Base-by-base conservation (phyloP, 306 rosid species). In the Cicer judaicum region DNA sequence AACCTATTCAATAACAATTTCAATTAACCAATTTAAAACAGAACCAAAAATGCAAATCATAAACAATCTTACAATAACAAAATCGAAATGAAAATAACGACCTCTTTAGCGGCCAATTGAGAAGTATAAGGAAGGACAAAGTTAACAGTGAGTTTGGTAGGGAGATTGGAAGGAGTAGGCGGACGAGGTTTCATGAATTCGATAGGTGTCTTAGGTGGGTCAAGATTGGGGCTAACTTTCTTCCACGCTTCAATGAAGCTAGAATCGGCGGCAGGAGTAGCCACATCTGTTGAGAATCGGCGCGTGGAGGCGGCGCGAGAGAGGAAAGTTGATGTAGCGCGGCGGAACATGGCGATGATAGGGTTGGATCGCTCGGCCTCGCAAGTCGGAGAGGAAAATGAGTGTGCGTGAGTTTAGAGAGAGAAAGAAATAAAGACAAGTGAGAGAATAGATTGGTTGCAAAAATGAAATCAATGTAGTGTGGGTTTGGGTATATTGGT, bases 61-160 rank as follows among this genome's bases (percentile, higher is more conserved):
- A 24, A 1, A 64, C 2, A 0, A 42, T 7, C 10, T 63, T 7
- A 15, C 52, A 64, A 16, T 18, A 64, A 64, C 10, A 62, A 9
- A 38, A 59, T 16, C 13, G 1, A 41, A 29, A 69, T 6, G 71
- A 43, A n/a, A 64, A 34, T 2, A 1, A 24, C 64, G 14, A 93
- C 99, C 99, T 95, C 93, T 82, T 95, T 95, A 16, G 84, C 78
- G 39, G 98, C 64, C 70, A 92, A 86, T 78, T 86, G 96, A 5
- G 99, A 95, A 38, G 90, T 70, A 72, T 95, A 95, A 7, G 99
- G 98, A 6, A 95, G 96, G 7, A 92, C 98, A 16, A 95, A 95
- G 79, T 95, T 95, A 79, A 95, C 91, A 6, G 97, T 95, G 84
- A 95, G 96, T 84, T 95, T 95, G 41, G 87, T 1, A 5, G 98